Evolutionary conservation across 1,284 basidiomycete genomes (phyloP), one percentile per base, ranked within the genome.

Genomic region (Tremellales sp.): DNA sequence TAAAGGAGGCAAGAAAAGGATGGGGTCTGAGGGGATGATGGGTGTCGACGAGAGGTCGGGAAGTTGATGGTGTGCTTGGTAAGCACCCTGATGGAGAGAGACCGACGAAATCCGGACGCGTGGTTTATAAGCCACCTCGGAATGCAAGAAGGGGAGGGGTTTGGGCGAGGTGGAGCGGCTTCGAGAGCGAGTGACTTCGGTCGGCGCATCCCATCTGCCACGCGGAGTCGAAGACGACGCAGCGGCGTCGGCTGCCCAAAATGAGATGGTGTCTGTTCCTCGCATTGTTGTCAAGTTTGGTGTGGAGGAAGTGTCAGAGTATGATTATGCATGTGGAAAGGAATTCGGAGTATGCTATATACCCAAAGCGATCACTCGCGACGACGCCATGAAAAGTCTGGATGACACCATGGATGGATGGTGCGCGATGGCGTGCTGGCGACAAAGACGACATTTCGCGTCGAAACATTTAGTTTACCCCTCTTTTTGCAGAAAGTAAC

Each of bases 1-100:
- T 5, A 89, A 76, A 2, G 86, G 87, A 7, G 87, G 87, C 10
- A 88, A 79, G 66, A 87, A 89, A 27, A 89, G 73, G 37, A 87
- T 75, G 1, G 83, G 80, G 7, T 73, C 62, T 9, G 62, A 10
- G 74, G 78, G 27, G 63, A 70, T 51, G 37, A 25, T 25, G 22
- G 37, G 14, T 9, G 9, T 16, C 7, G 18, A 39, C 6, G 37
- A 14, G 4, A 69, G 47, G 0, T 53, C 68, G 2, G 86, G 86
- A 2, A 82, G 57, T 27, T 74, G 65, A 63, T 87, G 86, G 48
- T 66, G 64, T 3, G 55, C 48, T 41, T 60, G 52, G 51, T 54
- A 57, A 13, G 40, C 22, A 5, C 48, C 53, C 0, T 45, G 45
- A 3, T 51, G 45, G 13, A 56, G 49, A 3, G 46, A 36, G 9